phyloP scores from a whole-genome alignment of 192 early-diverging fungal genomes.

The Backusella australiensis region DNA sequence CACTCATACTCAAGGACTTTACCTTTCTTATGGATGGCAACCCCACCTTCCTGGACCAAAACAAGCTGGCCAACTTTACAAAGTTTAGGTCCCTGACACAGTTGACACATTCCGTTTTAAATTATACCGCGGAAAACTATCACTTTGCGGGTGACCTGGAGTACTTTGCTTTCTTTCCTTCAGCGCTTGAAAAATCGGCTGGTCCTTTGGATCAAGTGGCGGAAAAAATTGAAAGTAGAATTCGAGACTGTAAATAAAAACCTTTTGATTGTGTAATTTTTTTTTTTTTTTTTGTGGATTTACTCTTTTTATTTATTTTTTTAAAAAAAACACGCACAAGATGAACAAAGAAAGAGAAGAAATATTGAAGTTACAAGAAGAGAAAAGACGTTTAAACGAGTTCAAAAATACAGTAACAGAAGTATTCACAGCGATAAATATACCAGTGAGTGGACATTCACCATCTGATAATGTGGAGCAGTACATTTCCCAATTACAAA shows the following conservation, averaged over 20 bases:
- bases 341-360: conserved; percentile 8
- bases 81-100: conserved; percentile 44
- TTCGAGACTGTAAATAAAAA: background rate
- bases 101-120: conserved; percentile 36
- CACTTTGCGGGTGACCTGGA: conserved; percentile 43
- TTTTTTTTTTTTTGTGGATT: background rate
- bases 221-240: background rate
- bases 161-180: conserved; percentile 24
- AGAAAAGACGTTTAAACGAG: background rate
- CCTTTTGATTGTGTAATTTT: background rate
- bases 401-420: conserved; percentile 7
- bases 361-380: background rate
- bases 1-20: conserved; percentile 69
- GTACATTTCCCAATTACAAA: background rate
- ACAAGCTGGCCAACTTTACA: conserved; percentile 43
- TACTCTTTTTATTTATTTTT: background rate
- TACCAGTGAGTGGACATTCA: background rate
- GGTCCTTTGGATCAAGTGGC: background rate
- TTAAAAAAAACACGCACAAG: background rate
- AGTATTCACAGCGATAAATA: background rate
- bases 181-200: background rate
- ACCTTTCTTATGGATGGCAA: conserved; percentile 77
- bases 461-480: conserved; percentile 4
- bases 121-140: conserved; percentile 37
- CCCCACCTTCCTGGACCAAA: conserved; percentile 33